A percentile compares a stretch with the other conserved stretches of the same genome.
These are phyloP conservation scores for Boletus bicolor DNA, from an alignment of 768 basidiomycete genomes.

Conservation along the genomic window DNA sequence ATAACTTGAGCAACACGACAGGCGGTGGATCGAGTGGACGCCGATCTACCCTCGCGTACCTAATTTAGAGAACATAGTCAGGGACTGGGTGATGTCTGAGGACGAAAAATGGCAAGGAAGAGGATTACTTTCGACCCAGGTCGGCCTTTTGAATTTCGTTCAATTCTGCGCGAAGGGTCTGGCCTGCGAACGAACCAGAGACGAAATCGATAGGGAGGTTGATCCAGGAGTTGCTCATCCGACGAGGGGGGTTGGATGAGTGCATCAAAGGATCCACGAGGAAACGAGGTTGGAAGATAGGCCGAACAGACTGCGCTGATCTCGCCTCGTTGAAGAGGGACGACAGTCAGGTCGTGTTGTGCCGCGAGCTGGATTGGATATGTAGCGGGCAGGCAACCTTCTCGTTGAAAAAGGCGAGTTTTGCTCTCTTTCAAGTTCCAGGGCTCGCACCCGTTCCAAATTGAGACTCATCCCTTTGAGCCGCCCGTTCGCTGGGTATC, in stretches of 20 bases:
- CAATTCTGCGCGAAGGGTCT: conserved; percentile 50
- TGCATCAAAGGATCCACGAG: conserved; percentile 13
- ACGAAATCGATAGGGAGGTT: conserved; percentile 50
- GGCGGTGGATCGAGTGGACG: conserved; percentile 71
- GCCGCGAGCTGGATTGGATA: conserved; percentile 8
- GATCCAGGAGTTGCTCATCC: conserved; percentile 28
- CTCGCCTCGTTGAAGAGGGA: conserved; percentile 1
- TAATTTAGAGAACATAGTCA: conserved; percentile 22
- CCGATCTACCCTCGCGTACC: conserved; percentile 59
- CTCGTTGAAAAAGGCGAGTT: conserved; percentile 1
- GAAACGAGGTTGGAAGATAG: not conserved
- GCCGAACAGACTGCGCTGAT: conserved; percentile 1
- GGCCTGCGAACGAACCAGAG: conserved; percentile 60
- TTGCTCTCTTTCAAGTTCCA: not conserved
- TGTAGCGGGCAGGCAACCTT: not conserved
- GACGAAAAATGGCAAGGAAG: not conserved
- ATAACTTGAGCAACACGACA: conserved; percentile 50
- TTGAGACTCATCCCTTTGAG: conserved; percentile 17
- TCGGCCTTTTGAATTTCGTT: conserved; percentile 65
- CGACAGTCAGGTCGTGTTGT: conserved; percentile 17
- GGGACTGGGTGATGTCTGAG: not conserved
- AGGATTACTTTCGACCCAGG: conserved; percentile 58
- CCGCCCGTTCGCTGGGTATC: conserved; percentile 2
- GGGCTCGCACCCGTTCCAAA: conserved; percentile 21
- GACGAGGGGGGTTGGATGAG: conserved; percentile 19